Evolutionary conservation across 768 basidiomycete species (phyloP).

Genomic region (Tulasnella sp.): DNA sequence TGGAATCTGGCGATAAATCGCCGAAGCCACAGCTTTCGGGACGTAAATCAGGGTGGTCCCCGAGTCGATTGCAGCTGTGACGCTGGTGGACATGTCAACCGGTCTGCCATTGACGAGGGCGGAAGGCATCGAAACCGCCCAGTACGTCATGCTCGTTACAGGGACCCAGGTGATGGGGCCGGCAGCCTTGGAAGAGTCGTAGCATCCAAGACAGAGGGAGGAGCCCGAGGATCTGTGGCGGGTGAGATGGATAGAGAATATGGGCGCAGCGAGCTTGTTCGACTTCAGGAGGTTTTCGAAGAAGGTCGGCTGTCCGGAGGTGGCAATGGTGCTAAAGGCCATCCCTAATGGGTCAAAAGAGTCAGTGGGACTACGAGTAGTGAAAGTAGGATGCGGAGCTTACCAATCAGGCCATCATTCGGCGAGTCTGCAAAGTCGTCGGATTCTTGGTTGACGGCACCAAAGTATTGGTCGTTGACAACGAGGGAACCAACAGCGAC

Average conservation of each 20-base stretch:
- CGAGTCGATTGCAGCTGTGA: constrained; percentile 52
- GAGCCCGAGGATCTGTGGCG: constrained; percentile 38
- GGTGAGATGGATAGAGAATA: constrained; percentile 57
- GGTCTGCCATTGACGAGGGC: constrained; percentile 33
- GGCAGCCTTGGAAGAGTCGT: constrained; percentile 34
- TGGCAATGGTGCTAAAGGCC: constrained; percentile 52
- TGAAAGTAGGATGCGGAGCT: background rate
- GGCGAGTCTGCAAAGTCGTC: constrained; percentile 45
- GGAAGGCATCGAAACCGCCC: constrained; percentile 47
- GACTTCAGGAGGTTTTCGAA: constrained; percentile 53
- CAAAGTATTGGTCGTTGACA: constrained; percentile 47
- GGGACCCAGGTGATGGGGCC: constrained; percentile 36
- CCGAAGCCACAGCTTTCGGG: constrained; percentile 36
- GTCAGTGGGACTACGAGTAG: background rate
- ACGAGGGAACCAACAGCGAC: constrained; percentile 43
- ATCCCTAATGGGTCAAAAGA: constrained; percentile 34
- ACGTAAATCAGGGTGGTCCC: constrained; percentile 61
- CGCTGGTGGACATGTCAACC: constrained; percentile 21
- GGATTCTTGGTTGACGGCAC: constrained; percentile 43
- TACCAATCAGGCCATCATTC: constrained; percentile 44
- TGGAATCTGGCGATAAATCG: constrained; percentile 37
- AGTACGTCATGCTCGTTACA: constrained; percentile 44
- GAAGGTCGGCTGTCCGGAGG: constrained; percentile 43
- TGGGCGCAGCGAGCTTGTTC: constrained; percentile 36
- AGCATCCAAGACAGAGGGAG: constrained; percentile 44